Conservation (phyloP, 352 stramenopile genomes). For the Globisporangium megalacanthum region DNA sequence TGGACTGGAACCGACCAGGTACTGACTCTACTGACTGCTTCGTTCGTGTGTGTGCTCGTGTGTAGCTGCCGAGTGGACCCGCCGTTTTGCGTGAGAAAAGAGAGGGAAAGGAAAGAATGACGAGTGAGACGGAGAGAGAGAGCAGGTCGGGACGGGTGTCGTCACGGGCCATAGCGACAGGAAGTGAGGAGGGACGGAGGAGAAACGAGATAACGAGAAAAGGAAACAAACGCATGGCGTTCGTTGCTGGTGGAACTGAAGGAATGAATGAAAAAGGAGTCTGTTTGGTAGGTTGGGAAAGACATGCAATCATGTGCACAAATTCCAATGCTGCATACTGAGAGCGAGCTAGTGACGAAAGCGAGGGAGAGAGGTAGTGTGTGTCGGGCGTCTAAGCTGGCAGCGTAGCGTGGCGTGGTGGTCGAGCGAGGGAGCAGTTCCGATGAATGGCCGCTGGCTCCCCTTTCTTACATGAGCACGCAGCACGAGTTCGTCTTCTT, state of each 20-base stretch:
- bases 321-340: neutral
- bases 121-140: neutral
- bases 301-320: neutral
- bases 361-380: neutral
- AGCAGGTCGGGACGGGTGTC: neutral
- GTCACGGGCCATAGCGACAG: too few relatives aligned
- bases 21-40: neutral
- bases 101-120: neutral
- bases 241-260: neutral
- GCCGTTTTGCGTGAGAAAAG: slow-evolving; percentile 39
- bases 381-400: slow-evolving; percentile 2
- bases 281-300: neutral
- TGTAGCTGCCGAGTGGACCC: slow-evolving; percentile 66
- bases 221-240: neutral
- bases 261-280: neutral
- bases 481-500: slow-evolving; percentile 99
- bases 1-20: neutral
- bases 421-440: too few relatives aligned
- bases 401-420: slow-evolving; percentile 2
- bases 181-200: too few relatives aligned
- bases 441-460: neutral
- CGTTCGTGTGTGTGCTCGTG: slow-evolving; percentile 1
- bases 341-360: neutral
- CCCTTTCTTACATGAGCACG: slow-evolving; percentile 79
- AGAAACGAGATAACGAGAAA: too few relatives aligned